These are phyloP conservation scores for Arabidopsis suecica DNA, from an alignment of 345 rosid species.

Conservation along the genomic window DNA sequence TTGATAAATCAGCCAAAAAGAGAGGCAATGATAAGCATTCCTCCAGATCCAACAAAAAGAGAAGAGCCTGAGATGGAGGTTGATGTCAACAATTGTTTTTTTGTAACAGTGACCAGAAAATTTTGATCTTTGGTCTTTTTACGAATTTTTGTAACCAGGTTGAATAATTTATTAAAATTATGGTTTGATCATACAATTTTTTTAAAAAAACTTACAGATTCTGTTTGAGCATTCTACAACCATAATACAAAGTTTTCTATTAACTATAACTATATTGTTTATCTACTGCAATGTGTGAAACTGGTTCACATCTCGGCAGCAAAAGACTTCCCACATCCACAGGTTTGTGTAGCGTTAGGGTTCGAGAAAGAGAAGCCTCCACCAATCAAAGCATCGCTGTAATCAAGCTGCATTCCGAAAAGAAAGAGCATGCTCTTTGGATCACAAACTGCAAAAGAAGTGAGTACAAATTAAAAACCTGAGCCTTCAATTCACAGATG, in stretches of 20 bases:
- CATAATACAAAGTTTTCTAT: constrained; percentile 13
- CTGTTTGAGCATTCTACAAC: constrained; percentile 19
- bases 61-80: constrained; percentile 46
- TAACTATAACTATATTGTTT: constrained; percentile 21
- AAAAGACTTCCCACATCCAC: constrained; percentile 81
- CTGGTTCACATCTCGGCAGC: constrained; percentile 63
- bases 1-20: constrained; percentile 56
- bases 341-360: constrained; percentile 92
- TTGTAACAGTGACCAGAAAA: neutral
- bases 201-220: neutral
- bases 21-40: constrained; percentile 55
- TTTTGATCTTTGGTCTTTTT: constrained; percentile 10
- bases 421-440: constrained; percentile 96
- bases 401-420: constrained; percentile 96
- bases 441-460: constrained; percentile 82
- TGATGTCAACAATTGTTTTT: neutral
- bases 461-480: neutral
- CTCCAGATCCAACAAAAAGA: constrained; percentile 63
- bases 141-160: constrained; percentile 2
- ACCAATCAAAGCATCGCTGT: constrained; percentile 92
- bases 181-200: constrained; percentile 1
- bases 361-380: constrained; percentile 96
- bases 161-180: constrained; percentile 9
- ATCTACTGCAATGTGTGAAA: constrained; percentile 15
- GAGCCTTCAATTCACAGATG: neutral